Evolutionary conservation across 2,329 filamentous ascomycete genomes (phyloP), one percentile per base, ranked within the genome.

Genomic region (Xenosphaeropsis pyriputrescens): DNA sequence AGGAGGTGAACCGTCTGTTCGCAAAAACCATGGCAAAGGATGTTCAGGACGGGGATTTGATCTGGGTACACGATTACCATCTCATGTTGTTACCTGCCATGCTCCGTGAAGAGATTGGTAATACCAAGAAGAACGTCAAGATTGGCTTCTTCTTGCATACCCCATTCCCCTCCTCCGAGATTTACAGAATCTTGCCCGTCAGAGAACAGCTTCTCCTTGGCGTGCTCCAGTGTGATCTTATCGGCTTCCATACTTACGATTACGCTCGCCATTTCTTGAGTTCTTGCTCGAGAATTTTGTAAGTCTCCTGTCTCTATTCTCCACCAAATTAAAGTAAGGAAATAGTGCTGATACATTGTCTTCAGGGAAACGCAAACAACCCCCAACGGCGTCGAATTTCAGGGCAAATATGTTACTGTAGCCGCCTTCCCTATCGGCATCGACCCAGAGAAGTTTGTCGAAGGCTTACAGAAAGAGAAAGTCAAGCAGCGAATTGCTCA

Each of bases 11-110:
- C 61, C 75, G 81, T 35, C 70, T 93, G 6, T 98, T 96, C 53
- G 89, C 91, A 41, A 79, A 89, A 62, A 79, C 82, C 12, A 80
- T 98, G 47, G 77, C 82, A 39, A 79, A 80, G 50, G 84, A 94
- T 50, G 84, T 95, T 9, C 74, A 88, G 57, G 89, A 96, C 56
- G 88, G 86, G 39, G 91, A 98, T 59, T 64, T 95, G 51, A 81
- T 98, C 51, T 98, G 91, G 91, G 85, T 98, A 5, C 91, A 98
- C 58, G 91, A 98, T 60, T 98, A 96, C 63, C 91, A 98, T 60
- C 68, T 96, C 44, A 96, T 96, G 88, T 77, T 98, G 15, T 72
- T 98, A 26, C 91, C 91, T 22, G 77, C 89, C 54, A 93, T 96
- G 86, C 71, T 98, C 41, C 84, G 91, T 44, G 83, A 93, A 52